phyloP scores from a whole-genome alignment of 257 asterid genomes.

The Cynanchum wilfordii region DNA sequence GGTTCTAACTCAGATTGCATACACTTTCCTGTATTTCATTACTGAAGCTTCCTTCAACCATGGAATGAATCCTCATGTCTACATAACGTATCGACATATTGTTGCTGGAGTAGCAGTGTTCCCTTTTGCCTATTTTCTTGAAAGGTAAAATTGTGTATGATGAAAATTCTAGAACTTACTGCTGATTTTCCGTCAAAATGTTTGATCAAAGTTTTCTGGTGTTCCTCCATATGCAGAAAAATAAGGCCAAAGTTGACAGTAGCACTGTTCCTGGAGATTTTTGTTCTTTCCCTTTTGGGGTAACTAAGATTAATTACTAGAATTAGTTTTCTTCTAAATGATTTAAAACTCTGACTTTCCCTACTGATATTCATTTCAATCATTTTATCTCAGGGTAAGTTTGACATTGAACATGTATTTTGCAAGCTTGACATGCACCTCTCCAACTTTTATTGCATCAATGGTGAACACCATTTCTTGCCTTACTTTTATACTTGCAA shows the following conservation, averaged over 20 bases:
- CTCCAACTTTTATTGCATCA: slow-evolving; percentile 65
- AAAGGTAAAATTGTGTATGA: slow-evolving; percentile 31
- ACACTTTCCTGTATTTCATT: slow-evolving; percentile 54
- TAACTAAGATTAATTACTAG: slow-evolving; percentile 33
- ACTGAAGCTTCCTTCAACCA: slow-evolving; percentile 74
- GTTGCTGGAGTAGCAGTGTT: slow-evolving; percentile 44
- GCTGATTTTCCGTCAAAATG: background rate
- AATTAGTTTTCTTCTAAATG: background rate
- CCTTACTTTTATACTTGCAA: slow-evolving; percentile 62
- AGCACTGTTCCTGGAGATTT: slow-evolving; percentile 47
- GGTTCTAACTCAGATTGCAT: slow-evolving; percentile 52
- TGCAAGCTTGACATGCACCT: slow-evolving; percentile 51
- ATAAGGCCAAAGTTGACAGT: slow-evolving; percentile 52
- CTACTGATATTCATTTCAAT: background rate
- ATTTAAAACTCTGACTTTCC: background rate
- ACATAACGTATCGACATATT: slow-evolving; percentile 56
- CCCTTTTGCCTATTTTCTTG: slow-evolving; percentile 71
- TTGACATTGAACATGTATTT: slow-evolving; percentile 70
- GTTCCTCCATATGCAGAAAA: slow-evolving; percentile 38
- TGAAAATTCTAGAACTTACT: background rate
- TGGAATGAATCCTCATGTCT: slow-evolving; percentile 71
- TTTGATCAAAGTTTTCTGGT: background rate
- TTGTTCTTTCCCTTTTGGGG: slow-evolving; percentile 60
- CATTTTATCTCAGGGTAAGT: slow-evolving; percentile 42
- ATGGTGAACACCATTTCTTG: slow-evolving; percentile 64